These are phyloP conservation scores for Circinella umbellata DNA, from an alignment of 371 early-diverging fungal genomes.

Conservation along the genomic window DNA sequence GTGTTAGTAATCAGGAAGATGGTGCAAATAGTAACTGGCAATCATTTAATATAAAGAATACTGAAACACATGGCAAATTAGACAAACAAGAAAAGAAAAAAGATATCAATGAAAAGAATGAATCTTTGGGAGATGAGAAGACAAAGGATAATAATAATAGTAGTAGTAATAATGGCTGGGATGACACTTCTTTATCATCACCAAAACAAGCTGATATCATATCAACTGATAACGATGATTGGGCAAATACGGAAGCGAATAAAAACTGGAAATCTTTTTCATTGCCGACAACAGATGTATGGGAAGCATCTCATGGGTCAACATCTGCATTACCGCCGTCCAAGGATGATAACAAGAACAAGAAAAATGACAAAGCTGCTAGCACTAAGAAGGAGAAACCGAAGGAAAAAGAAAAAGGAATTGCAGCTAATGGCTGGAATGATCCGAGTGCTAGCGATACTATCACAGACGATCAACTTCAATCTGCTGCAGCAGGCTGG, in stretches of 20 bases:
- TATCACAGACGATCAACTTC: background rate
- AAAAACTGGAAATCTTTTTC: background rate
- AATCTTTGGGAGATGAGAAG: background rate
- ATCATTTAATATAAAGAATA: background rate
- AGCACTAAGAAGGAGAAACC: too few species aligned
- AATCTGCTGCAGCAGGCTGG: background rate
- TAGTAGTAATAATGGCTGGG: too few species aligned
- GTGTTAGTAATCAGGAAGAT: background rate
- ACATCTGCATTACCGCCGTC: background rate
- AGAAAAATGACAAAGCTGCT: background rate
- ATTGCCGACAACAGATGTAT: background rate
- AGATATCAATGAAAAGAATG: background rate
- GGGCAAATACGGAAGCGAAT: background rate
- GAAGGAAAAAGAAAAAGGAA: background rate
- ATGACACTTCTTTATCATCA: background rate
- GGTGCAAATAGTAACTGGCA: slow-evolving; percentile 12
- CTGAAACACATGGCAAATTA: background rate
- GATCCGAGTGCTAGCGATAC: background rate
- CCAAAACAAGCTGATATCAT: background rate
- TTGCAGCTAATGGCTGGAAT: background rate
- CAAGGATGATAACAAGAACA: background rate
- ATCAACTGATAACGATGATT: background rate
- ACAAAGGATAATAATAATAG: too few species aligned
- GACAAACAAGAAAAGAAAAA: background rate
- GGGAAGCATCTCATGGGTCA: background rate